Conservation (phyloP, 176 grass and related monocot species). For the Juncus effusus region DNA sequence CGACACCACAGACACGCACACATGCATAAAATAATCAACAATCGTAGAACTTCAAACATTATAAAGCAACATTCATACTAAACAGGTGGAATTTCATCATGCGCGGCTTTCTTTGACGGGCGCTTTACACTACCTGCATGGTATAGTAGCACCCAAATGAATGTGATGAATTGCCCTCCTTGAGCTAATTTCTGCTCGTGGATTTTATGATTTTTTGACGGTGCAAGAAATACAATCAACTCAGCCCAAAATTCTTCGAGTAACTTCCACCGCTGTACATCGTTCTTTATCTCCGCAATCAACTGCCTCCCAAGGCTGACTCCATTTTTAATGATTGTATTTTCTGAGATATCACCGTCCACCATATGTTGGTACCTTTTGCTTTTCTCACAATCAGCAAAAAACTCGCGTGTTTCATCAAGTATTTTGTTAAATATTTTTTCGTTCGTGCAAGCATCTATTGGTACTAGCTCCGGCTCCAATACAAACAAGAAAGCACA, state of each 20-base stretch:
- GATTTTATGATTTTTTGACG: neutral
- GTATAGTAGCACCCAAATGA: constrained; percentile 31
- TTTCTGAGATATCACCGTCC: neutral
- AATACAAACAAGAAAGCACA: constrained; percentile 18
- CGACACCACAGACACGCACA: no score
- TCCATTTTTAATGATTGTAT: neutral
- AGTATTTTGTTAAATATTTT: neutral
- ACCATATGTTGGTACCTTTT: neutral
- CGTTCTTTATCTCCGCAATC: neutral
- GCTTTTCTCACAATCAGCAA: no score
- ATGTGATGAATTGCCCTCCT: constrained; percentile 39
- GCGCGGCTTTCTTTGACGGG: no score
- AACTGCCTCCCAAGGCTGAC: neutral
- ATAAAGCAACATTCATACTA: no score
- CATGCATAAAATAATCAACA: no score
- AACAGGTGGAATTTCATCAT: no score
- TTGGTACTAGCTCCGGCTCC: neutral
- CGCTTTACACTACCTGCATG: constrained; percentile 15
- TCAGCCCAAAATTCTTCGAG: constrained; percentile 21
- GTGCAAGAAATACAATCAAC: no score
- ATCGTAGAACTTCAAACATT: no score
- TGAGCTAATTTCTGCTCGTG: constrained; percentile 16
- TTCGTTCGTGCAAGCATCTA: neutral
- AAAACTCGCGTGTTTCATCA: neutral
- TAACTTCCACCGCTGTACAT: constrained; percentile 7